A percentile compares a stretch with the other conserved stretches of the same genome.
Conservation (phyloP, 2,329 filamentous ascomycete species). For the Aspergillus terreus region DNA sequence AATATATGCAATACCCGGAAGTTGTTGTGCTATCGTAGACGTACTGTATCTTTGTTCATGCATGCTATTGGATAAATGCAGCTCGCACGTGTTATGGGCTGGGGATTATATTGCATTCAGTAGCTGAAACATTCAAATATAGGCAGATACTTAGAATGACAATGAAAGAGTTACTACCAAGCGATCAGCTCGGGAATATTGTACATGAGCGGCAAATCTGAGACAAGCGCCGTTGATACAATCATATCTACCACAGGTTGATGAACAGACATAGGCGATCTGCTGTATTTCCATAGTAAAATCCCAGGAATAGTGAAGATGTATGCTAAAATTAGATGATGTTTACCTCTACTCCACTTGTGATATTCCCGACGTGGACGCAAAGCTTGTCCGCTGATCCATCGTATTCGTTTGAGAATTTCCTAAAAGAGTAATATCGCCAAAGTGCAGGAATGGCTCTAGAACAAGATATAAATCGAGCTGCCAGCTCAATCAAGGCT, state of each 20-base stretch:
- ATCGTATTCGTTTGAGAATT: constrained; percentile 29
- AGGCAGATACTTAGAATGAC: too few relatives aligned
- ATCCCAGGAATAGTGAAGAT: not conserved
- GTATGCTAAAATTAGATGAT: not conserved
- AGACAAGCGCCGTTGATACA: too few relatives aligned
- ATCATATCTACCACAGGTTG: not conserved
- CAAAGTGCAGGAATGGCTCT: not conserved
- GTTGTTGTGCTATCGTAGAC: too few relatives aligned
- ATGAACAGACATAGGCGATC: not conserved
- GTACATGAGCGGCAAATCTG: too few relatives aligned
- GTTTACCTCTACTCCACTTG: not conserved
- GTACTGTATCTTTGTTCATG: too few relatives aligned
- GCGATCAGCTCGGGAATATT: too few relatives aligned
- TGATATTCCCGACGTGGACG: not conserved
- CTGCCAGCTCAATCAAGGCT: not conserved
- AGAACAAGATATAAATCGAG: not conserved
- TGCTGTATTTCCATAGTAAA: not conserved
- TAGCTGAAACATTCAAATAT: too few relatives aligned
- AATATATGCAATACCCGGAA: not conserved
- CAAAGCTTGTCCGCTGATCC: constrained; percentile 9
- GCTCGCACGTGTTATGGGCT: too few relatives aligned
- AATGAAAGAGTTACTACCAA: too few relatives aligned
- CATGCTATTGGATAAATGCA: too few relatives aligned
- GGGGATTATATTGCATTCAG: too few relatives aligned
- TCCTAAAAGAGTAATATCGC: constrained; percentile 16